phyloP scores from a whole-genome alignment of 257 asterid genomes.

The Nemophila menziesii region DNA sequence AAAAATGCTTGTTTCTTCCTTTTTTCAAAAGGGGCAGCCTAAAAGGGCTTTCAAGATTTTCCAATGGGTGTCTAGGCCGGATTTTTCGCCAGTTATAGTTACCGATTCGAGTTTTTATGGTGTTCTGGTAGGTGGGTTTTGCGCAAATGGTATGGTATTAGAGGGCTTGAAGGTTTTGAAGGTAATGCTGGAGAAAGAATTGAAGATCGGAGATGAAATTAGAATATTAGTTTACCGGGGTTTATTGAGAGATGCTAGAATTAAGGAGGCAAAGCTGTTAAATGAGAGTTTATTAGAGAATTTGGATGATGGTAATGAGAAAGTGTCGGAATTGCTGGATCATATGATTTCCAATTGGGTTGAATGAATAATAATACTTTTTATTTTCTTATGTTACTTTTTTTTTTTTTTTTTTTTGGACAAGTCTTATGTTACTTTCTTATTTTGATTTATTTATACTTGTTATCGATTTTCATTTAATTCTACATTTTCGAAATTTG shows the following conservation, averaged over 20 bases:
- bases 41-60: constrained; percentile 32
- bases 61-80: constrained; percentile 41
- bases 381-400: too few relatives aligned
- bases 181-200: constrained; percentile 28
- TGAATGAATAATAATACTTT: too few relatives aligned
- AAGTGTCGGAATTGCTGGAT: constrained; percentile 29
- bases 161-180: constrained; percentile 38
- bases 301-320: constrained; percentile 18
- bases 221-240: constrained; percentile 28
- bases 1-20: constrained; percentile 24
- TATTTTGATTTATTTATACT: too few relatives aligned
- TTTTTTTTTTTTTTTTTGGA: too few relatives aligned
- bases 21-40: constrained; percentile 21
- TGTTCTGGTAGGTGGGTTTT: constrained; percentile 33
- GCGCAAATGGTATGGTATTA: constrained; percentile 27
- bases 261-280: constrained; percentile 37
- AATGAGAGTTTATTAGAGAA: constrained; percentile 23
- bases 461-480: too few relatives aligned
- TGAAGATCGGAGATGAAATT: constrained; percentile 24
- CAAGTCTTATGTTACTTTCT: too few relatives aligned
- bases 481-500: too few relatives aligned
- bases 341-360: constrained; percentile 35
- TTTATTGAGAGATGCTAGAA: constrained; percentile 54
- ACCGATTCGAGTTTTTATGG: constrained; percentile 23
- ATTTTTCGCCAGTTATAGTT: constrained; percentile 22